Evolutionary conservation across 2,329 filamentous ascomycete genomes (phyloP), one percentile per base, ranked within the genome.

Genomic region (Mariannaea sp.): DNA sequence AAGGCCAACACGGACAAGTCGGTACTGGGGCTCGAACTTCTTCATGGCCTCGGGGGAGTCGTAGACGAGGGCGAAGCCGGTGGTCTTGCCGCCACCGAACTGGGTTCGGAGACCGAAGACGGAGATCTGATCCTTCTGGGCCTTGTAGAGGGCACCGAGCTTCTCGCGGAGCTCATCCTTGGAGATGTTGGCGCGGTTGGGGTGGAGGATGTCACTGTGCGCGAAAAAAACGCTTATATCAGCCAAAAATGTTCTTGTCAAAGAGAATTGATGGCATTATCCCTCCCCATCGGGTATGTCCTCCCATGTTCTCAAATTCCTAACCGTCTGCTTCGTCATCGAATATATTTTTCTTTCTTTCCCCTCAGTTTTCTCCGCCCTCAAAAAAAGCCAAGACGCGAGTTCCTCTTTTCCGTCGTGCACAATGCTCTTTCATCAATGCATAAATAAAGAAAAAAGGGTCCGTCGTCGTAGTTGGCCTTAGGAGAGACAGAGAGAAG

Each of bases 1-100:
- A 70, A 90, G 83, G 75, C 93, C 94, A 75, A 96, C 90, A 70
- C 94, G 87, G 78, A 99, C 86, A 70, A 97, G 87, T 80, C 94
- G 88, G 89, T 97, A 97, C 81, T 89, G 88, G 72, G 94, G 94
- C 87, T 99, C 94, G 80, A 97, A 99, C 83, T 97, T 97, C 90
- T 97, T 97, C 88, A 99, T 88, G 72, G 92, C 91, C 85, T 99
- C 94, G 75, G 86, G 82, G 68, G 90, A 96, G 81, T 99, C 94
- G 87, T 99, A 99, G 83, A 99, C 85, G 73, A 97, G 91, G 68
- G 92, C 94, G 77, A 99, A 99, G 72, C 94, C 94, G 67, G 93
- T 97, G 79, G 90, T 96, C 89, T 99, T 99, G 85, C 94, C 94
- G 76, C 94, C 94, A 93, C 94, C 94, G 77, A 89, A 99, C 78